Conservation (phyloP, 768 basidiomycete species). For the Termitomyces heimii region DNA sequence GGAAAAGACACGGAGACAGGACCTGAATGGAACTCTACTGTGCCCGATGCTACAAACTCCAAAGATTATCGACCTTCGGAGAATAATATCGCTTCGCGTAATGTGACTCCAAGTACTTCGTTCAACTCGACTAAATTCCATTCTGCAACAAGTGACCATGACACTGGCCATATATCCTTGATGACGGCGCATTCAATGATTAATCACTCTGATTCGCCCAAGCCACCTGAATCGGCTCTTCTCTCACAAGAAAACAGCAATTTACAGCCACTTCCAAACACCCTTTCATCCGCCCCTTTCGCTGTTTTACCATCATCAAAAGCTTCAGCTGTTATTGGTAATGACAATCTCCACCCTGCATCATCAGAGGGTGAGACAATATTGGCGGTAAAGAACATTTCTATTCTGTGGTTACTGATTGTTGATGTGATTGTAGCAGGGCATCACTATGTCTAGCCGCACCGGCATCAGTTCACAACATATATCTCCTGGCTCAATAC, state of each 20-base stretch:
- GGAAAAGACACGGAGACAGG: neutral
- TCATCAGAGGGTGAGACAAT: neutral
- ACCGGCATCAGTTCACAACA: neutral
- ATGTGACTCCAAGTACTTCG: neutral
- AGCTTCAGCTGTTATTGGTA: neutral
- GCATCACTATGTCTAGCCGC: neutral
- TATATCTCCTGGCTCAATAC: neutral
- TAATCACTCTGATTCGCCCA: neutral
- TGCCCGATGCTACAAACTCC: neutral
- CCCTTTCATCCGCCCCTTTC: neutral
- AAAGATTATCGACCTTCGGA: neutral
- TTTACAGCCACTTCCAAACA: neutral
- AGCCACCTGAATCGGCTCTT: neutral
- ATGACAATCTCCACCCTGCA: neutral
- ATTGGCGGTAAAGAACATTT: neutral
- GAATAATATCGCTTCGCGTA: neutral
- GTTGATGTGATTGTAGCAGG: neutral
- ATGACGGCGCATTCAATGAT: neutral
- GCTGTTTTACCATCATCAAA: neutral
- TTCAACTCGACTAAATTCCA: neutral
- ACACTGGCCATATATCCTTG: neutral
- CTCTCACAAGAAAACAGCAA: neutral
- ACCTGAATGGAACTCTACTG: neutral
- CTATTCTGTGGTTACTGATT: neutral
- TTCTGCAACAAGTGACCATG: neutral